These are phyloP conservation scores for Tetrapisispora fleetii DNA, from an alignment of 805 yeast genomes.

Conservation along the genomic window DNA sequence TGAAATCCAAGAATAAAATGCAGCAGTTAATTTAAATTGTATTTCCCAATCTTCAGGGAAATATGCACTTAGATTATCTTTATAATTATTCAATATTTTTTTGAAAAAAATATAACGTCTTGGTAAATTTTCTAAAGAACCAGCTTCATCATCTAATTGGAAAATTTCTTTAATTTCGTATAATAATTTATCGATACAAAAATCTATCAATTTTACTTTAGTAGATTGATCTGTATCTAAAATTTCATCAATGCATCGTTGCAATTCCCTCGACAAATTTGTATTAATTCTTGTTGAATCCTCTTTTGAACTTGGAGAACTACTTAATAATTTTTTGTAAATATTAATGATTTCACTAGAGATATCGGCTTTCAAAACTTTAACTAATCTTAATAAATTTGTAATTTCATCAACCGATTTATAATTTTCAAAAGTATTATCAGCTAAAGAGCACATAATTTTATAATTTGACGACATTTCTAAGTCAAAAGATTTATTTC, in stretches of 20 bases:
- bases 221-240: constrained; percentile 57
- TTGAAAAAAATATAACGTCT: constrained; percentile 77
- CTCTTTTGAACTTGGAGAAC: not conserved
- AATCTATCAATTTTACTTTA: constrained; percentile 50
- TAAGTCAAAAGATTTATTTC: constrained; percentile 8
- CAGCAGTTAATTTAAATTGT: constrained; percentile 45
- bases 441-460: constrained; percentile 26
- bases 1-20: constrained; percentile 60
- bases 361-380: constrained; percentile 19
- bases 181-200: constrained; percentile 64
- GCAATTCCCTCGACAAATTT: constrained; percentile 27
- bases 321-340: constrained; percentile 5
- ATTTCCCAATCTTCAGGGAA: constrained; percentile 74
- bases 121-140: constrained; percentile 76
- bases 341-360: constrained; percentile 14
- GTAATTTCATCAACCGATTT: constrained; percentile 64
- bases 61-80: constrained; percentile 37
- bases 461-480: constrained; percentile 23
- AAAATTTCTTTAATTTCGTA: constrained; percentile 71
- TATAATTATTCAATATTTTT: constrained; percentile 52
- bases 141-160: constrained; percentile 80
- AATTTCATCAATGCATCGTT: constrained; percentile 56
- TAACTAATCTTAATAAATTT: constrained; percentile 21
- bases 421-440: constrained; percentile 44
- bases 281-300: constrained; percentile 4